Evolutionary conservation across 2,329 filamentous ascomycete genomes (phyloP), one percentile per base, ranked within the genome.

Genomic region (Alternaria hordeiaustralica): DNA sequence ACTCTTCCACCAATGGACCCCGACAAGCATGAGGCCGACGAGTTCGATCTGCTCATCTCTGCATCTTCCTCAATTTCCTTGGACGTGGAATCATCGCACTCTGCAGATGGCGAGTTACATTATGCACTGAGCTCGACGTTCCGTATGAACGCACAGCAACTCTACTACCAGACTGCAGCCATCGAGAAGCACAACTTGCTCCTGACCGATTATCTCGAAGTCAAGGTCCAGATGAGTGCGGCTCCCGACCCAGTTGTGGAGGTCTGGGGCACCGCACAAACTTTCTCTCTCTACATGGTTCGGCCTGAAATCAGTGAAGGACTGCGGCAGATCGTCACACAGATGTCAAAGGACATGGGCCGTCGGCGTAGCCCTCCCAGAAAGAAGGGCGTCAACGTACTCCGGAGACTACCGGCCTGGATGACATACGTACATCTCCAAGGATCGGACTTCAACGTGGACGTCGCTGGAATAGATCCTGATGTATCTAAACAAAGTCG

Each of bases 81-180:
- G 21, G 96, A 99, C 73, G 87, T 97, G 51, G 96, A 99, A 75
- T 97, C 96, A 0, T 97, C 94, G n/a, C 96, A 99, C 80, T 96
- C 93, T 4, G 85, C 91, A 0, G 88, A 93, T 36, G 92, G 92
- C 61, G 92, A 96, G 33, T 83, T 94, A 4, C 92, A 97, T 75
- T 99, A 99, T 79, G 93, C 92, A 6, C 83, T 99, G 1, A 89
- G 89, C 13, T 93, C 94, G 0, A 91, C 92, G 4, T 89, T 96
- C 76, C 87, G 96, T 49, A 84, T 98, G 61, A 90, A 95, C 66
- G 92, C 93, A 1, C 94, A 97, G 76, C 88, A 93, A 68, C 86
- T 99, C 1, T 99, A 98, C 79, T 99, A 99, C 76, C 96, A 97
- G 75, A 97, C 94, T 1, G 90, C 91, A 21, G 88, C 89, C 10